These are phyloP conservation scores for Craterostigma plantagineum DNA, from an alignment of 257 asterid species.

Conservation along the genomic window DNA sequence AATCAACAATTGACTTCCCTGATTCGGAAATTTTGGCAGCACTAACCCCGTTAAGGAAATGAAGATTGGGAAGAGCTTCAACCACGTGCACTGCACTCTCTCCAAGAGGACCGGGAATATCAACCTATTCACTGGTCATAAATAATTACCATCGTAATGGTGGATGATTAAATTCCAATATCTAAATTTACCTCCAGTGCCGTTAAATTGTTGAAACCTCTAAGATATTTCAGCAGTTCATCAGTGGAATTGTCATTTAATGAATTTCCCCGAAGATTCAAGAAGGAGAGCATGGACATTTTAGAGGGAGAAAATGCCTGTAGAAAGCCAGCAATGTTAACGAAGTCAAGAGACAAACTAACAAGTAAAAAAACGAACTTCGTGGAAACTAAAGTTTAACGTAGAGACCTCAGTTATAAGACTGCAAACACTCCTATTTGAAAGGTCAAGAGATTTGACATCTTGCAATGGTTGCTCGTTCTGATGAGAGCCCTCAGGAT, in stretches of 20 bases:
- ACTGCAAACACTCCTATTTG: constrained; percentile 51
- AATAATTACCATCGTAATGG: background rate
- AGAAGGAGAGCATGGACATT: constrained; percentile 46
- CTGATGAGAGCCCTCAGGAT: constrained; percentile 32
- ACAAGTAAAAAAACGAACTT: background rate
- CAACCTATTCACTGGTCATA: constrained; percentile 46
- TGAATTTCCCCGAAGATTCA: constrained; percentile 74
- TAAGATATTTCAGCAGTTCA: constrained; percentile 40
- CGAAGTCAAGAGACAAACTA: constrained; percentile 1
- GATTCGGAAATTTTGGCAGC: constrained; percentile 49
- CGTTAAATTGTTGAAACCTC: constrained; percentile 40
- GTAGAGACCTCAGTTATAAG: constrained; percentile 49
- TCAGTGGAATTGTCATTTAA: constrained; percentile 33
- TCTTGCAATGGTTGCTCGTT: constrained; percentile 27
- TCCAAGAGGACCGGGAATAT: constrained; percentile 94
- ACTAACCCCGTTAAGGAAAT: constrained; percentile 49
- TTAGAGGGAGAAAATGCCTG: constrained; percentile 66
- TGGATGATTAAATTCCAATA: background rate
- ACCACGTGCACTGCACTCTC: constrained; percentile 62
- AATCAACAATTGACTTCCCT: constrained; percentile 50
- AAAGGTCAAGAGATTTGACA: constrained; percentile 64
- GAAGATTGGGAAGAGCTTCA: constrained; percentile 52
- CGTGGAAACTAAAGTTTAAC: constrained; percentile 1
- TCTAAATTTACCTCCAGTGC: constrained; percentile 49
- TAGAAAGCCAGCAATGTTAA: background rate